Percentiles rank a stretch among this genome's conserved stretches.
These are phyloP conservation scores for Marvania coccoides DNA, from an alignment of 139 green algal species.

Conservation along the genomic window DNA sequence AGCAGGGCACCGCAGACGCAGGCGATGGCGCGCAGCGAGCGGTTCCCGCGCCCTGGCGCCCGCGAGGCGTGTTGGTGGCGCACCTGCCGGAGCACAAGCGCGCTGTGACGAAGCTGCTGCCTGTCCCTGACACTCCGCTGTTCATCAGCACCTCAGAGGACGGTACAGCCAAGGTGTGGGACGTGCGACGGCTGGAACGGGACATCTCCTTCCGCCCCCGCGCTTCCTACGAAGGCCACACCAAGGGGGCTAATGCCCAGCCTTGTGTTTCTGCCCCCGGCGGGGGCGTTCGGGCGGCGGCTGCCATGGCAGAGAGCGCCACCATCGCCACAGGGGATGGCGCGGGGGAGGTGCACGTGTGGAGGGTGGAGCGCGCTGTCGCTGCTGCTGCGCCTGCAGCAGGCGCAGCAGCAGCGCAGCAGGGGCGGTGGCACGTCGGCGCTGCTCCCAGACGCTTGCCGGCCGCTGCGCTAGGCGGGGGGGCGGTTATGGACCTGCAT, in stretches of 20 bases:
- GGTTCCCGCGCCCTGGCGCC: slow-evolving; percentile 53
- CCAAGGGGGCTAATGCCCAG: background rate
- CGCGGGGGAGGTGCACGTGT: slow-evolving; percentile 74
- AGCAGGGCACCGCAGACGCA: background rate
- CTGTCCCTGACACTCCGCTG: slow-evolving; percentile 52
- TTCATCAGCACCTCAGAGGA: slow-evolving; percentile 78
- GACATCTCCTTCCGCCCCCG: slow-evolving; percentile 79
- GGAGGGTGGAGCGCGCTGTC: slow-evolving; percentile 70
- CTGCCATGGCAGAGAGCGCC: slow-evolving; percentile 42
- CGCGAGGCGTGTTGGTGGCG: slow-evolving; percentile 77
- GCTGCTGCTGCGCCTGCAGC: background rate
- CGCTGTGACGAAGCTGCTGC: slow-evolving; percentile 65
- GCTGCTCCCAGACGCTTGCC: background rate
- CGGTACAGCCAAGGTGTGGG: slow-evolving; percentile 87
- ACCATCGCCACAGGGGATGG: slow-evolving; percentile 53
- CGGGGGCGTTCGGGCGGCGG: slow-evolving; percentile 35
- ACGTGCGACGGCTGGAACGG: slow-evolving; percentile 73
- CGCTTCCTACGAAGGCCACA: slow-evolving; percentile 73
- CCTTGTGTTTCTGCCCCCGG: too few species aligned
- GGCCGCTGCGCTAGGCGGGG: background rate
- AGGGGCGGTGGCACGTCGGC: background rate
- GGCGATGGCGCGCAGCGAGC: background rate
- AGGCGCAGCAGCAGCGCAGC: background rate
- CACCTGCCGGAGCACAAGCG: slow-evolving; percentile 83
- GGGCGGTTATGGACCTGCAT: slow-evolving; percentile 49